Conservation (phyloP, 441 rosid genomes). For the Capsella rubella region DNA sequence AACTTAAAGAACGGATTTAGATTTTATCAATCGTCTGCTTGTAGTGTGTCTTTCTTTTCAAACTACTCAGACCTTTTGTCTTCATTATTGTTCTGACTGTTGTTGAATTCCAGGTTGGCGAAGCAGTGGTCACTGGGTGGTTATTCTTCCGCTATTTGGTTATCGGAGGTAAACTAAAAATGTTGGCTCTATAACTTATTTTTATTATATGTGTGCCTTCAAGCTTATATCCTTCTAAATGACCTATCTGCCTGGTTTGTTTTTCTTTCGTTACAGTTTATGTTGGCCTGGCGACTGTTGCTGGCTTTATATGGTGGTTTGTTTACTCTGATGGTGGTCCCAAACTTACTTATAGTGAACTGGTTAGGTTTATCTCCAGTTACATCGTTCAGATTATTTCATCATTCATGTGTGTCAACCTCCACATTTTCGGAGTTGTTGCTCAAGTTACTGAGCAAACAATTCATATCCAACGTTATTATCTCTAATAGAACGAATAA, state of each 20-base stretch:
- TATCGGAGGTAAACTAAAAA: constrained; percentile 79
- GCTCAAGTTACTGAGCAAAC: constrained; percentile 16
- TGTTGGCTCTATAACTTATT: constrained; percentile 28
- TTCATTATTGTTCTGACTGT: constrained; percentile 19
- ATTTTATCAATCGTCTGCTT: not conserved
- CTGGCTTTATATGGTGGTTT: constrained; percentile 99
- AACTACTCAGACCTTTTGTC: constrained; percentile 18
- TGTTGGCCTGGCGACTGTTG: constrained; percentile 99
- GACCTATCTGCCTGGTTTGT: constrained; percentile 22
- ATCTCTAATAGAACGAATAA: not conserved
- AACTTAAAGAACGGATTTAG: constrained; percentile 16
- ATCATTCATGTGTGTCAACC: constrained; percentile 1
- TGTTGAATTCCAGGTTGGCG: constrained; percentile 73
- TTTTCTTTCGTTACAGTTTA: constrained; percentile 65
- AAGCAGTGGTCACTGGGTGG: constrained; percentile 99
- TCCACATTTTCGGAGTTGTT: not conserved
- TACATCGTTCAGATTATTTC: constrained; percentile 24
- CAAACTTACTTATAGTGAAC: constrained; percentile 81
- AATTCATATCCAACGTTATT: not conserved
- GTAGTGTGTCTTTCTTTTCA: not conserved
- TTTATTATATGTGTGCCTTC: constrained; percentile 8
- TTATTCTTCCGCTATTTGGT: constrained; percentile 97
- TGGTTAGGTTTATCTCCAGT: constrained; percentile 61
- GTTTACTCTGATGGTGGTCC: constrained; percentile 89
- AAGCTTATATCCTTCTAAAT: constrained; percentile 16